Conservation (phyloP, 176 grass and related monocot genomes). For the Eleusine coracana region DNA sequence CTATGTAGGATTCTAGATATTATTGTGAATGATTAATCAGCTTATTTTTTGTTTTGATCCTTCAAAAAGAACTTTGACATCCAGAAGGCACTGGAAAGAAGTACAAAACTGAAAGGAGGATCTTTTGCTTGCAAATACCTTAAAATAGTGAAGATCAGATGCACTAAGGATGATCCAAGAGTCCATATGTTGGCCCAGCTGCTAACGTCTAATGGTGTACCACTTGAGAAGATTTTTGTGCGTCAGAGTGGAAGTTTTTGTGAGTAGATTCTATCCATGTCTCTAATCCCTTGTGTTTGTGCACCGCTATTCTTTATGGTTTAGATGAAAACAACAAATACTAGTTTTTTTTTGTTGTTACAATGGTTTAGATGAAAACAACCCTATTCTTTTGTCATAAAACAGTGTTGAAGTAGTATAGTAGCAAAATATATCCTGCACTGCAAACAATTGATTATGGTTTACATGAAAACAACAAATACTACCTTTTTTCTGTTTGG, state of each 20-base stretch:
- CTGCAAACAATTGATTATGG: neutral
- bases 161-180: constrained; percentile 41
- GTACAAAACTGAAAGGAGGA: neutral
- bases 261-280: constrained; percentile 5
- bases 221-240: constrained; percentile 35
- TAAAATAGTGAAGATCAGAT: constrained; percentile 47
- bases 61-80: constrained; percentile 25
- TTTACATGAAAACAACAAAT: neutral
- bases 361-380: too few relatives aligned
- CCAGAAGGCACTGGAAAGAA: constrained; percentile 3
- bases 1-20: neutral
- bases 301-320: neutral
- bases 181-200: constrained; percentile 45
- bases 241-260: constrained; percentile 23
- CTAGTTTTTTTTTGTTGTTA: too few relatives aligned
- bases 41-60: constrained; percentile 1
- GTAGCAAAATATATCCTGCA: neutral
- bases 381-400: neutral
- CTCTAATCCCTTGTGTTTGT: neutral
- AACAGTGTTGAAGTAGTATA: neutral
- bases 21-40: neutral
- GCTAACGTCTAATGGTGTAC: constrained; percentile 23
- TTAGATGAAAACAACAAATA: too few relatives aligned
- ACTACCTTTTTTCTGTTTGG: neutral
- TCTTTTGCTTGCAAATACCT: constrained; percentile 48